Conservation (phyloP, 805 yeast genomes). For the Blastobotrys americana region DNA sequence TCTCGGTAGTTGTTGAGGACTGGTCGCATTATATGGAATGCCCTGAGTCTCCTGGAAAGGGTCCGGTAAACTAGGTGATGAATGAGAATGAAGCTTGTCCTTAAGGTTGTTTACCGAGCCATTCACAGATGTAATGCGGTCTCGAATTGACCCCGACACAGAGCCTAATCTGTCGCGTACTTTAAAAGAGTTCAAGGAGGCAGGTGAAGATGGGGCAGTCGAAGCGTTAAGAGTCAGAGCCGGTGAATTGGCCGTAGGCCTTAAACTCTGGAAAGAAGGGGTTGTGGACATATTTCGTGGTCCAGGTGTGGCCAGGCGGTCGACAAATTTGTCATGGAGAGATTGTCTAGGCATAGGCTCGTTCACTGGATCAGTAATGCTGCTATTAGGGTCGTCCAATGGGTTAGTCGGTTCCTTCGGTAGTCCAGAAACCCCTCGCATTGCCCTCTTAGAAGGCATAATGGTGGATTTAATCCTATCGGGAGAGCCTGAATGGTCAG, state of each 20-base stretch:
- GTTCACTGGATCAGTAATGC: background rate
- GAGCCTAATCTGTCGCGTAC: background rate
- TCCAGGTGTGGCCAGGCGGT: background rate
- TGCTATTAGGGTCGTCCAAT: background rate
- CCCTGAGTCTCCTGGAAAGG: background rate
- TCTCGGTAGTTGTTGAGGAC: background rate
- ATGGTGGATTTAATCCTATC: background rate
- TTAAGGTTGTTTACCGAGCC: background rate
- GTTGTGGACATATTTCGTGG: background rate
- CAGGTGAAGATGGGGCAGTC: background rate
- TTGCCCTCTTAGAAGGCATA: background rate
- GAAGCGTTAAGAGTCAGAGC: background rate
- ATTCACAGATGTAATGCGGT: background rate
- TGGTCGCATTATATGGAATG: background rate
- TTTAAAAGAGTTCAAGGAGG: background rate
- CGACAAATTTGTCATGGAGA: background rate
- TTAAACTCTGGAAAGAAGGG: background rate
- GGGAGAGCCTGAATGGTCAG: background rate
- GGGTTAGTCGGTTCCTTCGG: background rate
- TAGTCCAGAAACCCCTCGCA: background rate
- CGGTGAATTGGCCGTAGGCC: background rate
- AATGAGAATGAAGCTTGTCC: background rate
- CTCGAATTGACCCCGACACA: background rate
- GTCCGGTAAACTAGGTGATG: background rate
- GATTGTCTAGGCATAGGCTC: background rate